Base-by-base conservation (phyloP, 495 filamentous ascomycete genomes). In the Penicillium odoratum region DNA sequence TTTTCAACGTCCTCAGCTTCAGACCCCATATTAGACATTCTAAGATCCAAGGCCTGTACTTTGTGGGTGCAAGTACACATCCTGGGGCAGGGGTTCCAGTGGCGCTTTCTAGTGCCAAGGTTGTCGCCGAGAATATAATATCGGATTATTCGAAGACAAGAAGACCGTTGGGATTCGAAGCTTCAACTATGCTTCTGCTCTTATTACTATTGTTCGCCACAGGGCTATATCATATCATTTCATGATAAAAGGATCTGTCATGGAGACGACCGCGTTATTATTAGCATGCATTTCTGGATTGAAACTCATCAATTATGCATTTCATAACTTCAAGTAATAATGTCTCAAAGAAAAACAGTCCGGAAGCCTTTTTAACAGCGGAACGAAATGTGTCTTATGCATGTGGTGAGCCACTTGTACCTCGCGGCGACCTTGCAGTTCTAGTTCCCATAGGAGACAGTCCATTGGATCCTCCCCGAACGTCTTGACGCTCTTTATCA, bases 61-160 rank as follows among this genome's bases (percentile, higher is more conserved):
- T 90, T 67, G 87, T 89, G 1, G 87, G 87, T 15, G 86, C 86
- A 1, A 83, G 78, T 59, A 88, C 86, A 47, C 86, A 90, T 77
- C 87, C 87, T 0, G 87, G 87, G 2, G 88, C 87, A 0, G 87
- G 87, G 0, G 87, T 90, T 48, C 87, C 87, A 28, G 86, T 89
- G 55, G 81, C 82, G 45, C 70, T 90, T 11, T 85, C 85, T 0
- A 86, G 87, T 5, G 78, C 80, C 1, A 85, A 81, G 69, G 75
- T 90, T 55, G 84, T 84, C 0, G 71, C 72, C 42, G 80, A 83
- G 67, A 76, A 28, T 18, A 5, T 49, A n/a, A 3, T 49, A 3
- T 13, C 28, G n/a, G 47, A 49, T 16, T 16, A 6, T n/a, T 40
- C 38, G n/a, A 16, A 7, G 15, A 16, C 0, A 1, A 40, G 4